These are phyloP conservation scores for Houttuynia cordata DNA, from an alignment of 164 flowering plant genomes.

Conservation along the genomic window DNA sequence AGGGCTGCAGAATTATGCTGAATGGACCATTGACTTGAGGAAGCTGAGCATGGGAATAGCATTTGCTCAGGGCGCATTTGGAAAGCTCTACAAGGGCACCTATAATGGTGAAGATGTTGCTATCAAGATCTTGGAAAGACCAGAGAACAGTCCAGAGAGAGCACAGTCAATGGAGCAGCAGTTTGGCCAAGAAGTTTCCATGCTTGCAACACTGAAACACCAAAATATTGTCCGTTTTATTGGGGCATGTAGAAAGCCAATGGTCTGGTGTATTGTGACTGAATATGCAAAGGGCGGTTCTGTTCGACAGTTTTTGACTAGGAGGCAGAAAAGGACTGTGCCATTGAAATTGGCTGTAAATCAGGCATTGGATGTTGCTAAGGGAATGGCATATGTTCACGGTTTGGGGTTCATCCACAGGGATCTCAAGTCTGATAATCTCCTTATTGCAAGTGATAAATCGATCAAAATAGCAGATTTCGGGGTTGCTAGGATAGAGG, in stretches of 20 bases:
- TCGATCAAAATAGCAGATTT: constrained; percentile 70
- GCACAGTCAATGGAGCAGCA: constrained; percentile 61
- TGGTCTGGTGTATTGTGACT: constrained; percentile 74
- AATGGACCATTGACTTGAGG: constrained; percentile 66
- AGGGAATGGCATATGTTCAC: constrained; percentile 71
- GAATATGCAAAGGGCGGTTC: constrained; percentile 78
- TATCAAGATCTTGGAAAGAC: constrained; percentile 64
- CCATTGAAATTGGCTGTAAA: constrained; percentile 54
- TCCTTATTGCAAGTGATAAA: constrained; percentile 40
- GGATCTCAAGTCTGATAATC: constrained; percentile 60
- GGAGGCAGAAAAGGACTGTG: constrained; percentile 42
- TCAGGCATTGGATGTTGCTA: constrained; percentile 71
- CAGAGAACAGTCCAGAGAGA: constrained; percentile 38
- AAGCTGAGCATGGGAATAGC: constrained; percentile 54
- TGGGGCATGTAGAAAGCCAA: constrained; percentile 57
- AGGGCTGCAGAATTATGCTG: constrained; percentile 49
- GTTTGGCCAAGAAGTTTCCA: constrained; percentile 64
- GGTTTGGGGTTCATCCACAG: constrained; percentile 54
- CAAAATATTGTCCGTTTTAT: constrained; percentile 54
- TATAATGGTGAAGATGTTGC: constrained; percentile 72
- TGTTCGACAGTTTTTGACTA: constrained; percentile 48
- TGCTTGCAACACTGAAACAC: constrained; percentile 63
- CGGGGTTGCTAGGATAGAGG: constrained; percentile 74
- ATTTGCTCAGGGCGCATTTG: constrained; percentile 71
- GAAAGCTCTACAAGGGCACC: constrained; percentile 54